These are phyloP conservation scores for Boletus bicolor DNA, from an alignment of 768 basidiomycete species.

Conservation along the genomic window DNA sequence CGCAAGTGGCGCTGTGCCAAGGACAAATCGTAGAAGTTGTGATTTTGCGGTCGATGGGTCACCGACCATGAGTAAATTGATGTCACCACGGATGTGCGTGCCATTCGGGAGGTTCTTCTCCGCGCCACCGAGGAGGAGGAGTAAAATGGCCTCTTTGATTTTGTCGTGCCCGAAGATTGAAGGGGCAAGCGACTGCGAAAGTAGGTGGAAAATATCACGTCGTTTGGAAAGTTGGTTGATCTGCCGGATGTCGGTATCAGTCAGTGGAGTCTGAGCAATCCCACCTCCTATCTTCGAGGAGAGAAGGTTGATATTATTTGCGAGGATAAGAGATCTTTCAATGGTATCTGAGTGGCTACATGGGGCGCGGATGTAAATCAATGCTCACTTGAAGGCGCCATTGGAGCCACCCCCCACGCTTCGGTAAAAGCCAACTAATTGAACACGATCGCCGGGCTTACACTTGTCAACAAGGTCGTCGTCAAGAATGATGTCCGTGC, in stretches of 20 bases:
- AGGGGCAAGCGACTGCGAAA: slow-evolving; percentile 93
- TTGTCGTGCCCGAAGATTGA: slow-evolving; percentile 96
- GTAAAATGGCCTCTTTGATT: slow-evolving; percentile 91
- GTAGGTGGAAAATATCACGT: slow-evolving; percentile 78
- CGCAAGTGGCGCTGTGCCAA: slow-evolving; percentile 93
- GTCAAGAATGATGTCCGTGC: slow-evolving; percentile 93
- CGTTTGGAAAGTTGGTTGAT: slow-evolving; percentile 94
- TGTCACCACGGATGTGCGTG: slow-evolving; percentile 98
- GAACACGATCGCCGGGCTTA: slow-evolving; percentile 97
- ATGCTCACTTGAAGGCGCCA: slow-evolving; percentile 87
- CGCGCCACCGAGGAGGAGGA: slow-evolving; percentile 91
- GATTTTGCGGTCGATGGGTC: slow-evolving; percentile 99
- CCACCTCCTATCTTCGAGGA: slow-evolving; percentile 95
- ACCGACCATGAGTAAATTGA: slow-evolving; percentile 99
- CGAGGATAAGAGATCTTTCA: slow-evolving; percentile 82
- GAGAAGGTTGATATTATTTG: slow-evolving; percentile 92
- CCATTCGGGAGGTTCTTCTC: slow-evolving; percentile 98
- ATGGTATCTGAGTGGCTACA: slow-evolving; percentile 12
- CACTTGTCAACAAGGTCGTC: slow-evolving; percentile 97
- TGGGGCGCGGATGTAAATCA: slow-evolving; percentile 9
- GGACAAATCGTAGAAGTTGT: slow-evolving; percentile 92
- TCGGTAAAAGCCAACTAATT: slow-evolving; percentile 92
- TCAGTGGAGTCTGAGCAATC: slow-evolving; percentile 87
- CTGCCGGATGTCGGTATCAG: slow-evolving; percentile 90
- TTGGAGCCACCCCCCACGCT: slow-evolving; percentile 88